Base-by-base conservation (phyloP, 164 flowering plant species). In the Euptelea pleiosperma region DNA sequence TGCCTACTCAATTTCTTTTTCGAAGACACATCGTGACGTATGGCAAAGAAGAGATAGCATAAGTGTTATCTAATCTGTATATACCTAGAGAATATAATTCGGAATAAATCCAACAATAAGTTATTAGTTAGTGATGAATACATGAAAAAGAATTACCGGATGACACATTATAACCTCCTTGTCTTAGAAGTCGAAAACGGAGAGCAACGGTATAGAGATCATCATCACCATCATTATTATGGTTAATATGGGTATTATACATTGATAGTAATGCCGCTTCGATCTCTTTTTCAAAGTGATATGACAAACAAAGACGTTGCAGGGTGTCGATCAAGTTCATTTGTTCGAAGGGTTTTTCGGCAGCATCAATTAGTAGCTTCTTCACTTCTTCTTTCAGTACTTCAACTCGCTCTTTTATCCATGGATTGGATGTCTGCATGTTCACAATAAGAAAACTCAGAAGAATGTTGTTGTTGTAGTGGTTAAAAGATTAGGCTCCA, bases 311-410 rank as follows among this genome's bases (percentile, higher is more conserved):
- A 5, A 43, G 43, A 8, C 52, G 30, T 44, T 30, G 48, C 8
- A 34, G 15, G 3, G 19, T 29, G 5, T 52, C 35, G 34, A 35
- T 44, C 18, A 34, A 31, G 1, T 24, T 31, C 30, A 63, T 16
- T 35, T 53, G 33, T 21, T 54, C 1, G 1, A 29, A 26, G 24
- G 58, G 28, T 9, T 33, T 8, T 6, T 2, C 43, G 8, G 21
- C 11, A 21, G 30, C 18, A 4, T 6, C 22, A 0, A 2, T 24
- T 2, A 53, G 36, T 31, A 53, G 11, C 44, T n/a, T 54, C 36
- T 15, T 52, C 33, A 62, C 40, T 51, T 60, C 34, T 44, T 62
- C 58, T 30, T 62, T 62, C 58, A 62, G 11, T 2, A 3, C 25
- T 34, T 35, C 43, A 53, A 40, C 52, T n/a, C 45, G 29, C 37